Conservation (phyloP, 1,284 basidiomycete genomes). For the Trametes pubescens region DNA sequence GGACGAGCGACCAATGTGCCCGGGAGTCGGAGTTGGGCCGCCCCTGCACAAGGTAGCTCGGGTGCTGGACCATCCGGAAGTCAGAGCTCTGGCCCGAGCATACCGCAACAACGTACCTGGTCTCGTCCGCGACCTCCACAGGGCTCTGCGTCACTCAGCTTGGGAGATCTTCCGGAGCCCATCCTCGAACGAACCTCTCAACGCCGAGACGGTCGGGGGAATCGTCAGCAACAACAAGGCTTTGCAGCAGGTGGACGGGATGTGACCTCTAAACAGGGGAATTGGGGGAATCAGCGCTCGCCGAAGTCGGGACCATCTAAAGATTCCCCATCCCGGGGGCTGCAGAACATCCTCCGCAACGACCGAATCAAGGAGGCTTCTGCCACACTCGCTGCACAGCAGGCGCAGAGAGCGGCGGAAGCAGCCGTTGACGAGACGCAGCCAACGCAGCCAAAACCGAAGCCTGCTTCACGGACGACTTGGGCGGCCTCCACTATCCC, state of each 20-base stretch:
- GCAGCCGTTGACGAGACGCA: not conserved
- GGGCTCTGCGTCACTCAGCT: not conserved
- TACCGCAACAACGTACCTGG: conserved; percentile 23
- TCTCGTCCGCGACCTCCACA: conserved; percentile 9
- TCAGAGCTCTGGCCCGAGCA: not conserved
- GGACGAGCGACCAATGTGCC: conserved; percentile 4
- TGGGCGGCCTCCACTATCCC: conserved; percentile 14
- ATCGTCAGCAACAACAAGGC: not conserved
- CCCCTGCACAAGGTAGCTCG: conserved; percentile 1
- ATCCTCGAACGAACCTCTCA: conserved; percentile 13
- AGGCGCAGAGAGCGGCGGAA: not conserved
- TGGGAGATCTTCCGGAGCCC: conserved; percentile 19
- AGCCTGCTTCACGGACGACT: not conserved
- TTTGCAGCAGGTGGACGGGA: not conserved
- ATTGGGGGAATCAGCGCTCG: not conserved
- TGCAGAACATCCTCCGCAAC: conserved; percentile 25
- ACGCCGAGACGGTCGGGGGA: not conserved
- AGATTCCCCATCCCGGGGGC: not conserved
- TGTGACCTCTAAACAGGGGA: not conserved
- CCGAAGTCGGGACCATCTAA: not conserved
- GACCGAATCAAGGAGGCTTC: conserved; percentile 30
- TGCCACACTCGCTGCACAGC: conserved; percentile 17
- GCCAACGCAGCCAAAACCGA: not conserved
- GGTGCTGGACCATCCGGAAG: not conserved
- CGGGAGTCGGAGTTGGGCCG: conserved; percentile 13